Percentiles rank a stretch among this genome's conserved stretches.
These are phyloP conservation scores for Apium graveolens DNA, from an alignment of 129 eudicot genomes.

Conservation along the genomic window DNA sequence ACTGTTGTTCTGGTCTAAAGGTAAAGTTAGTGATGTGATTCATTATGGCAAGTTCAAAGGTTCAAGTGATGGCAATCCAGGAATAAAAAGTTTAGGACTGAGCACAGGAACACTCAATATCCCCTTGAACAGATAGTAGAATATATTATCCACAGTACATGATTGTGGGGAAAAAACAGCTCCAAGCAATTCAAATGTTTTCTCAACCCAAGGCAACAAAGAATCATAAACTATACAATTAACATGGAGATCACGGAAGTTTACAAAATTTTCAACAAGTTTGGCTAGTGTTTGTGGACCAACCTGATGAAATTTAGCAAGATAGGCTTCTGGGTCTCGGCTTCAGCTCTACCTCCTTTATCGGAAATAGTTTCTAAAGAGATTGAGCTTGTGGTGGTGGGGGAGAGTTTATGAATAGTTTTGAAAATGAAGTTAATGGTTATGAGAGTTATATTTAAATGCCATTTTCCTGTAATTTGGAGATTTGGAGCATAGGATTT, in stretches of 20 bases:
- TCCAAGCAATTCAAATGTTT: neutral
- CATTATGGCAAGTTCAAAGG: neutral
- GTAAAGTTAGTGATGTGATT: too few relatives aligned
- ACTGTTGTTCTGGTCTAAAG: too few relatives aligned
- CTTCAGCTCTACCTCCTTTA: neutral
- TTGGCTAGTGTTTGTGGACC: neutral
- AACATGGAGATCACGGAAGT: neutral
- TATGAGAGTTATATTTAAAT: neutral
- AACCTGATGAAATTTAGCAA: neutral
- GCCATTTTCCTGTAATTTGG: neutral
- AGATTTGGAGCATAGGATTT: neutral
- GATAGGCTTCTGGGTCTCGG: neutral
- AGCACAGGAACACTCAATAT: neutral
- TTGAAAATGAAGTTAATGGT: neutral
- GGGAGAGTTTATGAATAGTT: neutral
- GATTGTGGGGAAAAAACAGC: neutral
- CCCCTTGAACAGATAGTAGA: neutral
- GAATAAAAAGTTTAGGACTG: neutral
- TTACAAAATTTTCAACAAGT: neutral
- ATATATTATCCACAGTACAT: neutral
- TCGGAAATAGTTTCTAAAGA: neutral
- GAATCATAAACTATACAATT: neutral
- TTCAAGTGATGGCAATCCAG: neutral
- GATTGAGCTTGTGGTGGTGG: conserved; percentile 1
- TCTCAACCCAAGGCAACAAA: neutral